Evolutionary conservation across 2,329 filamentous ascomycete genomes (phyloP).

Genomic region (Alternaria viburni): DNA sequence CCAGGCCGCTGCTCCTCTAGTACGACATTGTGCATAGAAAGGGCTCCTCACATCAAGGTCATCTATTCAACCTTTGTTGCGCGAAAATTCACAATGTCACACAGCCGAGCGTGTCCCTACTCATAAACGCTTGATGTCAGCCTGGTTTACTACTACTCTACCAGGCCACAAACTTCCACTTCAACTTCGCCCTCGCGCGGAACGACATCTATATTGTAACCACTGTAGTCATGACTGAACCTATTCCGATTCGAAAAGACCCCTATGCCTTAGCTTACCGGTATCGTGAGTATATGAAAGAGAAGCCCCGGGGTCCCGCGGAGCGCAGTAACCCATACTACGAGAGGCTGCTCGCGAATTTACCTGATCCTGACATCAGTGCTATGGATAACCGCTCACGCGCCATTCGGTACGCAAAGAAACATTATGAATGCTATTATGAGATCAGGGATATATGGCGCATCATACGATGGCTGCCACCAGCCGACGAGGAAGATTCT

Average conservation of each 20-base stretch:
- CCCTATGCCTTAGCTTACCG: conserved; percentile 30
- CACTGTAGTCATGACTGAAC: conserved; percentile 7
- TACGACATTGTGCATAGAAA: background rate
- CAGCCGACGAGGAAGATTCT: background rate
- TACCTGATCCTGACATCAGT: conserved; percentile 18
- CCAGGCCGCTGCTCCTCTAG: background rate
- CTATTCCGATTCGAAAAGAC: conserved; percentile 18
- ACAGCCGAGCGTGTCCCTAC: background rate
- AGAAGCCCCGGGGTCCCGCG: conserved; percentile 8
- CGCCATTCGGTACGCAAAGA: conserved; percentile 29
- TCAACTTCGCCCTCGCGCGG: background rate
- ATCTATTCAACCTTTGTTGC: background rate
- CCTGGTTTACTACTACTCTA: background rate
- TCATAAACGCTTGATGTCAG: background rate
- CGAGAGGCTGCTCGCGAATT: conserved; percentile 30
- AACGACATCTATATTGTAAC: background rate
- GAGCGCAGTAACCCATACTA: conserved; percentile 27
- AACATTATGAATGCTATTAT: conserved; percentile 31
- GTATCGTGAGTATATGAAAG: conserved; percentile 28
- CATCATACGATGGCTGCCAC: conserved; percentile 24
- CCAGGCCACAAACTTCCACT: background rate
- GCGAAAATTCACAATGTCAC: background rate
- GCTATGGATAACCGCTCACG: conserved; percentile 25
- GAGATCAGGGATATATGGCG: conserved; percentile 20
- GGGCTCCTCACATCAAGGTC: background rate